Conservation (phyloP, 345 rosid genomes). For the Boechera divaricarpa region DNA sequence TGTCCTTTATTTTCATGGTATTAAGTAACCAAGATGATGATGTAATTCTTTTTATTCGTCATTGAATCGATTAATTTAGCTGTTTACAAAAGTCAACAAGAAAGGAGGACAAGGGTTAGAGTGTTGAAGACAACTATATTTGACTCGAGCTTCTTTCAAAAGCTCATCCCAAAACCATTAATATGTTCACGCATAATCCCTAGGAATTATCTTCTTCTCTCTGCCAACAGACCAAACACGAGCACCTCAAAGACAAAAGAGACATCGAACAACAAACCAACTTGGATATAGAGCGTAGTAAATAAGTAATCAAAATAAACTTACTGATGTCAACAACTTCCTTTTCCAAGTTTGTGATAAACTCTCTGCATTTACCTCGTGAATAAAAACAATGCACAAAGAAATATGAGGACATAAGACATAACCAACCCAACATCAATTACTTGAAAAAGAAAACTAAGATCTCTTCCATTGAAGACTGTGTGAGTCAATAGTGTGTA, state of each 20-base stretch:
- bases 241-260: slow-evolving; percentile 1
- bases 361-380: slow-evolving; percentile 38
- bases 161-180: background rate
- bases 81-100: background rate
- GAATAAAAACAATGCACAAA: slow-evolving; percentile 26
- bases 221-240: slow-evolving; percentile 3
- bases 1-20: background rate
- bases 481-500: background rate
- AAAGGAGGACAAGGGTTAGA: background rate
- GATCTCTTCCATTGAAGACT: slow-evolving; percentile 9
- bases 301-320: slow-evolving; percentile 22
- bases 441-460: background rate
- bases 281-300: background rate
- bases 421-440: background rate
- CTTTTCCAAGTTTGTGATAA: slow-evolving; percentile 20
- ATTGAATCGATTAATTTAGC: background rate
- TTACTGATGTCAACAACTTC: slow-evolving; percentile 31
- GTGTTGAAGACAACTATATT: background rate
- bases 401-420: slow-evolving; percentile 15
- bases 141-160: background rate
- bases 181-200: background rate
- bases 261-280: slow-evolving; percentile 15
- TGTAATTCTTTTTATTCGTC: background rate
- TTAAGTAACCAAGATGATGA: background rate
- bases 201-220: slow-evolving; percentile 18